These are phyloP conservation scores for Linanthus parryae DNA, from an alignment of 148 eudicot genomes.

Conservation along the genomic window DNA sequence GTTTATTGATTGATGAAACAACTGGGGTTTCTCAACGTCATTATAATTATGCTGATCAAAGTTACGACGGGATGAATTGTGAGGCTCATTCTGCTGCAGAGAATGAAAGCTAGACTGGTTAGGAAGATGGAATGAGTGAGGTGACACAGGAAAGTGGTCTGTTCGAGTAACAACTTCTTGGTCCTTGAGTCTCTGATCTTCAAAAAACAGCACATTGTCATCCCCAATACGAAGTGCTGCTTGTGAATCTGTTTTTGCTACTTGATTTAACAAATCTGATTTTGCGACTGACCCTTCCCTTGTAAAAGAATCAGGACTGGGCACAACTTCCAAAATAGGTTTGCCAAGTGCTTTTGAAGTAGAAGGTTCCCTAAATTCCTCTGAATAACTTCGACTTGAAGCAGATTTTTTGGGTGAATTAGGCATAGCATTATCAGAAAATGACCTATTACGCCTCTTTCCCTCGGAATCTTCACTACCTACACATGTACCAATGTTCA, in stretches of 20 bases:
- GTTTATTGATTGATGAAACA: conserved; percentile 30
- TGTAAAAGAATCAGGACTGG: conserved; percentile 22
- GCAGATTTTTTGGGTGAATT: conserved; percentile 19
- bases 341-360: conserved; percentile 17
- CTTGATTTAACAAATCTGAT: conserved; percentile 23
- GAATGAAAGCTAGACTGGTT: conserved; percentile 27
- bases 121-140: conserved; percentile 34
- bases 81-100: conserved; percentile 25
- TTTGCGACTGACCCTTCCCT: conserved; percentile 22
- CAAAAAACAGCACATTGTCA: conserved; percentile 46
- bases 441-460: conserved; percentile 19
- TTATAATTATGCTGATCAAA: too few species aligned
- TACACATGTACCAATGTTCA: conserved; percentile 23
- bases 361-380: conserved; percentile 30
- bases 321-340: conserved; percentile 23
- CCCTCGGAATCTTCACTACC: conserved; percentile 23
- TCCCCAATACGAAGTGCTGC: conserved; percentile 30
- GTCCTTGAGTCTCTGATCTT: conserved; percentile 50
- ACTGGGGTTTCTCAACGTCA: too few species aligned
- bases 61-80: conserved; percentile 20
- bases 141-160: conserved; percentile 22
- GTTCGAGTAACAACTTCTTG: conserved; percentile 41
- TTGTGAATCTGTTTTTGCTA: conserved; percentile 17
- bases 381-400: conserved; percentile 19
- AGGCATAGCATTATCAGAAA: conserved; percentile 21